These are phyloP conservation scores for Alloteropsis semialata DNA, from an alignment of 176 grass and related monocot species.

Conservation along the genomic window DNA sequence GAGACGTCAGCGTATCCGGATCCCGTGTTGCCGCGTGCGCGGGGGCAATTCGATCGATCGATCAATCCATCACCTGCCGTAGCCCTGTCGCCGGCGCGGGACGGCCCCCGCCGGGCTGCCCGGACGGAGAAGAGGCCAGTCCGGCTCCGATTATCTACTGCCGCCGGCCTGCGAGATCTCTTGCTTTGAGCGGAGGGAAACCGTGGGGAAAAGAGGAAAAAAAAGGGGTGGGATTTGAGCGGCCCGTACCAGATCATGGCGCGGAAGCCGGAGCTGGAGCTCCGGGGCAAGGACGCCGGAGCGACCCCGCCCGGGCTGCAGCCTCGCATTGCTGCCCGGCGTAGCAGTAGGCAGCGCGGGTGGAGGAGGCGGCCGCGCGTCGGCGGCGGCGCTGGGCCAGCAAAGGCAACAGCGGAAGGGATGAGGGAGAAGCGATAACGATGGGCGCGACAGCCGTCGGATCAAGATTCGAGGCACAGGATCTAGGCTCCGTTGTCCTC, in stretches of 20 bases:
- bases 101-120: neutral
- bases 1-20: slow-evolving; percentile 18
- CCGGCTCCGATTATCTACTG: neutral
- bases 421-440: neutral
- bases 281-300: neutral
- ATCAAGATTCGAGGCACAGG: neutral
- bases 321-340: neutral
- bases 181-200: neutral
- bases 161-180: slow-evolving; percentile 1
- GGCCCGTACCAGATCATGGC: neutral
- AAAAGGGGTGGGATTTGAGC: neutral
- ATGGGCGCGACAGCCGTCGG: neutral
- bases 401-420: neutral
- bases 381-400: neutral
- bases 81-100: neutral
- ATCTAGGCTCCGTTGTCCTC: neutral
- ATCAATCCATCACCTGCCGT: neutral
- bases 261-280: neutral
- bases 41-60: neutral
- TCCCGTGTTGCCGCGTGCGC: neutral
- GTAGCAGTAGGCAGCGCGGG: neutral
- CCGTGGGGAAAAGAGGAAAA: neutral
- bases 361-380: neutral
- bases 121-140: neutral
- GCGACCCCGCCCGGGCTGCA: neutral